Evolutionary conservation across 106 monocot genomes (phyloP).

Genomic region (Dioscorea dumetorum): DNA sequence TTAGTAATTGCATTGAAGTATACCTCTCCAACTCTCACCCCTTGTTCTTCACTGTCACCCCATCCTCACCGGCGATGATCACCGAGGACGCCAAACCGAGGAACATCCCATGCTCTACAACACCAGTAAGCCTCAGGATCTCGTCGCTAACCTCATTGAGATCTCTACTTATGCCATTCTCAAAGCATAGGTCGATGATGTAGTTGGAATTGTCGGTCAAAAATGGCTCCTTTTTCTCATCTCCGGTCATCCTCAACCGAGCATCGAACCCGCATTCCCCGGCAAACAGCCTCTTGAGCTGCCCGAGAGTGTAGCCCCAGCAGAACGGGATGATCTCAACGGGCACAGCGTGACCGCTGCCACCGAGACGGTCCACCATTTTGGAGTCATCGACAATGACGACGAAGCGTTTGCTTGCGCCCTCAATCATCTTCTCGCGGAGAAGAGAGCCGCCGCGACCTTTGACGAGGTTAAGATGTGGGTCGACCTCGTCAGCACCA

Average conservation of each 20-base stretch:
- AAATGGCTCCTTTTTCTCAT: constrained; percentile 22
- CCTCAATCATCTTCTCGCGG: constrained; percentile 96
- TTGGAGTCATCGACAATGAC: constrained; percentile 87
- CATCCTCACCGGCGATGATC: constrained; percentile 62
- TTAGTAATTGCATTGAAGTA: no score
- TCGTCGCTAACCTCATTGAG: constrained; percentile 48
- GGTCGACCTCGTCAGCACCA: constrained; percentile 91
- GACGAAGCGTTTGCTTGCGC: constrained; percentile 49
- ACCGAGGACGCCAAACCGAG: constrained; percentile 72
- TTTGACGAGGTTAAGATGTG: constrained; percentile 72
- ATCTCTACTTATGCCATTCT: constrained; percentile 60
- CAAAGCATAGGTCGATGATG: constrained; percentile 73
- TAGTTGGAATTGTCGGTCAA: constrained; percentile 82
- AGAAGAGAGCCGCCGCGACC: constrained; percentile 83
- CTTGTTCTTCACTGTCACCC: constrained; percentile 8
- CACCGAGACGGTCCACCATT: constrained; percentile 49
- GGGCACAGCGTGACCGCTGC: constrained; percentile 53
- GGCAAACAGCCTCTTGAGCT: constrained; percentile 32
- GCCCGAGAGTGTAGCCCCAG: constrained; percentile 32
- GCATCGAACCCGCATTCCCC: constrained; percentile 31
- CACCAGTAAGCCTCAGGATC: constrained; percentile 65
- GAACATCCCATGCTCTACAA: constrained; percentile 97
- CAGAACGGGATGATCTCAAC: constrained; percentile 73
- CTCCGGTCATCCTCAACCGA: constrained; percentile 32
- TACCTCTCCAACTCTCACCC: neutral